Evolutionary conservation across 2,329 filamentous ascomycete species (phyloP).

Genomic region (Emmonsiellopsis sp.): DNA sequence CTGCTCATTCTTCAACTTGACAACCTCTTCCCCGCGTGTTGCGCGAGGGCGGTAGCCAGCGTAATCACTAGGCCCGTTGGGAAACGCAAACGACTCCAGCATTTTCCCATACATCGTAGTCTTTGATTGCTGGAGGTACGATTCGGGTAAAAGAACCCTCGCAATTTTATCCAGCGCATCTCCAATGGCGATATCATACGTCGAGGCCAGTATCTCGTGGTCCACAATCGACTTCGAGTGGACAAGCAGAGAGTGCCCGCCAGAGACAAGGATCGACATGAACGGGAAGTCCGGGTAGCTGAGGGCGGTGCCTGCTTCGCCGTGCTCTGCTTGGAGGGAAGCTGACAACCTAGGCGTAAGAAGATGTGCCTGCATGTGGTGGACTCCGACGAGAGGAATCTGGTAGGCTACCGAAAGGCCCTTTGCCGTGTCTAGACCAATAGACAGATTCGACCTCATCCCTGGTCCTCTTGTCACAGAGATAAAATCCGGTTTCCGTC

Average conservation of each 20-base stretch:
- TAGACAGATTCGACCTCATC: constrained; percentile 68
- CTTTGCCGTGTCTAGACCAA: constrained; percentile 76
- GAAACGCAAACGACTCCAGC: constrained; percentile 73
- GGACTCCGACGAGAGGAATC: constrained; percentile 72
- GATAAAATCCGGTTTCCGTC: constrained; percentile 66
- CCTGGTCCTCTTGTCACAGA: constrained; percentile 84
- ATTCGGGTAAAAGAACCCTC: constrained; percentile 59
- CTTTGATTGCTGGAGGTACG: constrained; percentile 43
- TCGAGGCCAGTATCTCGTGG: constrained; percentile 64
- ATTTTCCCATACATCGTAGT: constrained; percentile 71
- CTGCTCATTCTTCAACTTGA: constrained; percentile 34
- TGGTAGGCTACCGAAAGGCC: constrained; percentile 76
- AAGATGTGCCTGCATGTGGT: constrained; percentile 97
- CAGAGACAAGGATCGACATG: constrained; percentile 78
- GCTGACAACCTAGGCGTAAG: constrained; percentile 71
- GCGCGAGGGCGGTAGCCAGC: constrained; percentile 48
- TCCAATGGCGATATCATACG: constrained; percentile 76
- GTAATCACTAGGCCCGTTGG: constrained; percentile 30
- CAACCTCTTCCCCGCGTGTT: constrained; percentile 49
- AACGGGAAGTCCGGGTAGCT: constrained; percentile 63
- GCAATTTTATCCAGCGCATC: constrained; percentile 84
- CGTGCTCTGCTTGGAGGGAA: constrained; percentile 41
- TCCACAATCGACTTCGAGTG: constrained; percentile 58
- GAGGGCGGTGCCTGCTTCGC: background rate
- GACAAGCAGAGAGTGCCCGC: constrained; percentile 83